Evolutionary conservation across 2,329 filamentous ascomycete species (phyloP).

Genomic region (Harringtonia aguacate): DNA sequence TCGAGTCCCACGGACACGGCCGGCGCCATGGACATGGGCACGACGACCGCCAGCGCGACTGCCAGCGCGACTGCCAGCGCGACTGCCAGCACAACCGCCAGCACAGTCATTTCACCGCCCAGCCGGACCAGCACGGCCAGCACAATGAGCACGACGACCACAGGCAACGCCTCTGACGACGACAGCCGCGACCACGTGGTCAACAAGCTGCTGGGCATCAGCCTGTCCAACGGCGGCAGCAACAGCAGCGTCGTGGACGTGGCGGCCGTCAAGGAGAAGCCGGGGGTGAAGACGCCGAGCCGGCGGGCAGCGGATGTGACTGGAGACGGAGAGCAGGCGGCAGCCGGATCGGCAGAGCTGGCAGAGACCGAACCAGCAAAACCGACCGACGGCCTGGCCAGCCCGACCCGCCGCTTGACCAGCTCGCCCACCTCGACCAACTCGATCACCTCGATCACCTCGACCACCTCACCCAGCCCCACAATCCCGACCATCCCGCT

Average conservation of each 20-base stretch:
- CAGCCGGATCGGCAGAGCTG: no score
- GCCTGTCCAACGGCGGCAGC: slow-evolving; percentile 52
- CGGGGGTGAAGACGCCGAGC: slow-evolving; percentile 72
- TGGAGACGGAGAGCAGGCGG: no score
- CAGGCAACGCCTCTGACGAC: not conserved
- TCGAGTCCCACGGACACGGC: slow-evolving; percentile 6
- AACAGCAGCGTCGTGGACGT: slow-evolving; percentile 71
- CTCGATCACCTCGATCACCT: no score
- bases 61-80: no score
- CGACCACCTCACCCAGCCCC: no score
- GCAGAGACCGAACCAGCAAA: no score
- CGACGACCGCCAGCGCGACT: no score
- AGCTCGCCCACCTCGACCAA: no score
- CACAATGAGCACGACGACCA: not conserved
- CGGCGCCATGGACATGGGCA: not conserved
- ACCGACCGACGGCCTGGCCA: no score
- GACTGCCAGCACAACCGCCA: not conserved
- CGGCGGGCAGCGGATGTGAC: slow-evolving; percentile 28
- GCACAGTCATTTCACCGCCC: not conserved
- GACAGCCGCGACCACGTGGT: slow-evolving; percentile 26
- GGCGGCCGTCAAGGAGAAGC: slow-evolving; percentile 70
- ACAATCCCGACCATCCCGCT: no score
- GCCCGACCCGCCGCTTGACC: no score
- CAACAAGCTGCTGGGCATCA: slow-evolving; percentile 58
- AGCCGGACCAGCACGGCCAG: not conserved